phyloP scores from a whole-genome alignment of 305 asterid species.

The Rubia peregrina region DNA sequence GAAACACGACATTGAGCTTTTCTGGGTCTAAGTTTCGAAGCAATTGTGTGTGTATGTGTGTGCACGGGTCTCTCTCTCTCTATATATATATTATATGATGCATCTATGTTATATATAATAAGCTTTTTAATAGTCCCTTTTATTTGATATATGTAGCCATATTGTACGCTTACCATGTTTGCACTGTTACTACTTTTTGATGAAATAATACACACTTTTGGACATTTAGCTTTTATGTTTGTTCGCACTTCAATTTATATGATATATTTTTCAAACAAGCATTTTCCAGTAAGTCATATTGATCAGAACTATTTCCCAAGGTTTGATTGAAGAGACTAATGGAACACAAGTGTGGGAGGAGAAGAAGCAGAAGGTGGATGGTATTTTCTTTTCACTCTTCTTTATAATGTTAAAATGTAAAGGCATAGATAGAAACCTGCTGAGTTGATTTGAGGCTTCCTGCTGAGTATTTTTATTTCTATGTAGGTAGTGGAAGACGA shows the following conservation, averaged over 20 bases:
- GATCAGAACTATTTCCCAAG: constrained; percentile 26
- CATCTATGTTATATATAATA: not conserved
- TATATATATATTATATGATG: too few species aligned
- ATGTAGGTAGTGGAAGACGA: constrained; percentile 43
- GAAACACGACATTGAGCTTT: not conserved
- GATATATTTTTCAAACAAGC: constrained; percentile 13
- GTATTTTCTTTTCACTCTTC: constrained; percentile 41
- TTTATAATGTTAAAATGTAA: constrained; percentile 13
- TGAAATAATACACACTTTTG: not conserved
- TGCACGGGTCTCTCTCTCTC: not conserved
- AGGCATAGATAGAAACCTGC: constrained; percentile 5
- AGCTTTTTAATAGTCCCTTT: not conserved
- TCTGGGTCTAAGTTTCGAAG: not conserved
- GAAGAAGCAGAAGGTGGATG: constrained; percentile 73
- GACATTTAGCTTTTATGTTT: not conserved
- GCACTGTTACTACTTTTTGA: not conserved
- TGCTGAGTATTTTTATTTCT: constrained; percentile 13
- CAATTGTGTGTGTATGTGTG: not conserved
- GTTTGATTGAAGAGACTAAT: constrained; percentile 38
- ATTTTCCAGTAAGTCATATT: constrained; percentile 22
- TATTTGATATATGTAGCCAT: not conserved
- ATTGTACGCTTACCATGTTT: not conserved
- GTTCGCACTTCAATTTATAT: not conserved
- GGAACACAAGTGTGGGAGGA: constrained; percentile 43
- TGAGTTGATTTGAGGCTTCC: constrained; percentile 18